A percentile compares a stretch with the other conserved stretches of the same genome.
These are phyloP conservation scores for Clausena lansium DNA, from an alignment of 345 rosid genomes.

Conservation along the genomic window DNA sequence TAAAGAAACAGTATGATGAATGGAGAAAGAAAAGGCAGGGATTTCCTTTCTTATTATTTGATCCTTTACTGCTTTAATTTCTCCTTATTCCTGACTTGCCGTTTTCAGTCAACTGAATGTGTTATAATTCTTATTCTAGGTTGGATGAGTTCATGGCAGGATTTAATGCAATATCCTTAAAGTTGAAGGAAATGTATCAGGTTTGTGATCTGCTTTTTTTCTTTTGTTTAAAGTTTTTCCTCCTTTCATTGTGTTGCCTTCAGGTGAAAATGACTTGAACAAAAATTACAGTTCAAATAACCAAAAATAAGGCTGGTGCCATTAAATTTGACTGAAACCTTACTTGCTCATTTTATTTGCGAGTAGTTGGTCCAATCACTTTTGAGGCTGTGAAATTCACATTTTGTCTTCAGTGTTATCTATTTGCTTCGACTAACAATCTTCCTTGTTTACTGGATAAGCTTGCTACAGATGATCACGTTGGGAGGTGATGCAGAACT, in stretches of 20 bases:
- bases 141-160: conserved; percentile 99
- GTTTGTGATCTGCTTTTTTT: conserved; percentile 31
- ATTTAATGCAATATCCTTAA: conserved; percentile 85
- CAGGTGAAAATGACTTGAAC: not conserved
- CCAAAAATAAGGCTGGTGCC: not conserved
- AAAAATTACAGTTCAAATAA: not conserved
- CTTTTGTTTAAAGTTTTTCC: no score
- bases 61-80: not conserved
- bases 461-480: conserved; percentile 75
- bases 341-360: not conserved
- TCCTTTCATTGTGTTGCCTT: not conserved
- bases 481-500: conserved; percentile 99
- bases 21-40: conserved; percentile 78
- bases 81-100: not conserved
- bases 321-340: not conserved
- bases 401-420: not conserved
- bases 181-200: conserved; percentile 99
- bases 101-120: conserved; percentile 20
- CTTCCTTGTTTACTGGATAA: conserved; percentile 3
- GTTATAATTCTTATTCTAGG: conserved; percentile 43
- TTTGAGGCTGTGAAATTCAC: not conserved
- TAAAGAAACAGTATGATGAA: conserved; percentile 82
- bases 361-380: not conserved
- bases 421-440: not conserved
- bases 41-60: conserved; percentile 2